Percentiles rank a stretch among this genome's conserved stretches.
Evolutionary conservation across 441 rosid species (phyloP).

Genomic region (Biscutella laevigata): DNA sequence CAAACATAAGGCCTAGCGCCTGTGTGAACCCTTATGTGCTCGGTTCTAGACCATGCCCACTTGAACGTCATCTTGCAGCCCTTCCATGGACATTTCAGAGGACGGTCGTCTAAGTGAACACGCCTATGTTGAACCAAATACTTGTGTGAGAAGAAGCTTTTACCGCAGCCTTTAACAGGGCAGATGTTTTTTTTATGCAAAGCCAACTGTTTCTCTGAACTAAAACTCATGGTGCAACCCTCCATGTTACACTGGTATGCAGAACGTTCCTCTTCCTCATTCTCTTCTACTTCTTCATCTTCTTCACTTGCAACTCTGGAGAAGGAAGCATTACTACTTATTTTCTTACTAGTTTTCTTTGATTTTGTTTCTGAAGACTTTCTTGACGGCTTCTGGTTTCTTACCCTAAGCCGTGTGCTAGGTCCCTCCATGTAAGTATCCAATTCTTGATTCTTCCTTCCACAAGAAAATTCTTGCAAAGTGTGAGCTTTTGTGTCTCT

Average conservation of each 20-base stretch:
- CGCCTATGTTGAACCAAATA: constrained; percentile 90
- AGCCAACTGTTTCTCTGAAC: constrained; percentile 56
- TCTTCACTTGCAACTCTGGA: constrained; percentile 34
- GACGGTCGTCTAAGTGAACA: constrained; percentile 89
- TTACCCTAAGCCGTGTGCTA: constrained; percentile 72
- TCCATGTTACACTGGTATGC: constrained; percentile 70
- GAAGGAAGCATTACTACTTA: constrained; percentile 29
- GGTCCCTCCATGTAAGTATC: constrained; percentile 57
- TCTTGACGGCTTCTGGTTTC: constrained; percentile 45
- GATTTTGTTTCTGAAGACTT: constrained; percentile 34
- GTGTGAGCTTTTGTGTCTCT: constrained; percentile 22
- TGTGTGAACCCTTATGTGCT: constrained; percentile 95
- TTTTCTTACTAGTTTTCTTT: constrained; percentile 46
- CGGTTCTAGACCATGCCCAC: constrained; percentile 99
- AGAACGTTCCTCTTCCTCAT: constrained; percentile 29
- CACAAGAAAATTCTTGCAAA: constrained; percentile 24
- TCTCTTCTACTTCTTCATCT: constrained; percentile 34
- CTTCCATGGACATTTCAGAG: constrained; percentile 99
- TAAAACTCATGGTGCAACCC: constrained; percentile 86
- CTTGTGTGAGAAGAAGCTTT: constrained; percentile 87
- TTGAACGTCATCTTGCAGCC: constrained; percentile 98
- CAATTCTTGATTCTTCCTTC: constrained; percentile 38
- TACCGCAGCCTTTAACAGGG: constrained; percentile 90
- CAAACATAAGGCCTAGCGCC: constrained; percentile 96
- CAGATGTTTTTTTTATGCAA: constrained; percentile 83